Percentiles rank a stretch among this genome's conserved stretches.
Evolutionary conservation across 495 filamentous ascomycete species (phyloP).

Genomic region (Neurospora tetraspora): DNA sequence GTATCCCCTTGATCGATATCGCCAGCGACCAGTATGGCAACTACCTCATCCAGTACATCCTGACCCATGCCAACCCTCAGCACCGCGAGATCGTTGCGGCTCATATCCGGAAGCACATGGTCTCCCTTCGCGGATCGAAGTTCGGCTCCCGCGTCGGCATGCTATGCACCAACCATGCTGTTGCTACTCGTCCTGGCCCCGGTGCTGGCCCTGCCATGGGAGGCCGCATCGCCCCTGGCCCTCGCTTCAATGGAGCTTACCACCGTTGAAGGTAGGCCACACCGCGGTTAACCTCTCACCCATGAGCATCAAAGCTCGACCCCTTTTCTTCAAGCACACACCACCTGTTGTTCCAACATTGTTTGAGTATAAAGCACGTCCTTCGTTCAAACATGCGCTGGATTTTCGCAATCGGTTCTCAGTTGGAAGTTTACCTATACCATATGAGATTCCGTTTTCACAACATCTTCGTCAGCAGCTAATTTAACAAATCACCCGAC

Average conservation of each 20-base stretch:
- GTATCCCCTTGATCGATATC: slow-evolving; percentile 96
- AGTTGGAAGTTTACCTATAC: slow-evolving; percentile 17
- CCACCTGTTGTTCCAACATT: slow-evolving; percentile 13
- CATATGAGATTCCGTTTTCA: slow-evolving; percentile 28
- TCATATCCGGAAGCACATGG: slow-evolving; percentile 98
- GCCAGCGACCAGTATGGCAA: slow-evolving; percentile 98
- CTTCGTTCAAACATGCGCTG: slow-evolving; percentile 14
- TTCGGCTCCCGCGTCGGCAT: slow-evolving; percentile 97
- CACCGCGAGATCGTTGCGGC: slow-evolving; percentile 88
- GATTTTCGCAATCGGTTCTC: slow-evolving; percentile 25
- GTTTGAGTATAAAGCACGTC: slow-evolving; percentile 5
- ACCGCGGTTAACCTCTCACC: background rate
- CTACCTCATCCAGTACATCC: slow-evolving; percentile 93
- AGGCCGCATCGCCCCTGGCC: slow-evolving; percentile 44
- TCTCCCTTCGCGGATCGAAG: slow-evolving; percentile 94
- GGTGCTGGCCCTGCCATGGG: slow-evolving; percentile 53
- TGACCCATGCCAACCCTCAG: slow-evolving; percentile 73
- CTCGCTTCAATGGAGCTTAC: slow-evolving; percentile 41
- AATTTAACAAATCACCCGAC: slow-evolving; percentile 44
- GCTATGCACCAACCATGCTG: slow-evolving; percentile 92
- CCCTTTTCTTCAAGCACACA: background rate
- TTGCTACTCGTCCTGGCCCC: slow-evolving; percentile 75
- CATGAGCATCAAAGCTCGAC: slow-evolving; percentile 6
- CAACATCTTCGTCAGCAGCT: slow-evolving; percentile 46
- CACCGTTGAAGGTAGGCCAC: slow-evolving; percentile 21